Base-by-base conservation (phyloP, 2,329 filamentous ascomycete genomes). In the Ascochyta lentis region DNA sequence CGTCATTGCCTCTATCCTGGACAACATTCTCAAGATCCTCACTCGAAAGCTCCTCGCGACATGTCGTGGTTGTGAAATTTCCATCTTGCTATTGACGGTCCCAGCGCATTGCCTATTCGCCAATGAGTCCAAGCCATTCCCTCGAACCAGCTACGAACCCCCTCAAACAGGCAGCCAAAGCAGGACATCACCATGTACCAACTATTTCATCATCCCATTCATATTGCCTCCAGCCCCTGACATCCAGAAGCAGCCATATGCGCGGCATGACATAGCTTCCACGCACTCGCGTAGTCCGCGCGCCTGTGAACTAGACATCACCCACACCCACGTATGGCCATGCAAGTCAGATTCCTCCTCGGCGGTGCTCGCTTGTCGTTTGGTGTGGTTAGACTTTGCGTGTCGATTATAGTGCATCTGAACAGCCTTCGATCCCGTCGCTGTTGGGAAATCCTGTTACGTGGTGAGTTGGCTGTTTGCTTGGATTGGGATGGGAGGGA, bases 221-320 rank as follows among this genome's bases (percentile, higher is more conserved):
- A 19, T 19, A 19, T 49, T 16, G 35, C 45, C 45, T 40, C 35
- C 45, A 49, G 8, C 45, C 35, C 22, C 37, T 15, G 6, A 34
- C 16, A 41, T 34, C 37, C 12, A 49, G 16, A 4, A 45, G 12
- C 34, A 49, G 22, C 46, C 46, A 49, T 41, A 19, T 34, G 29
- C 46, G 37, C 6, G 46, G 46, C 37, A 49, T 40, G 9, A 47
- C 15, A 41, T 40, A 49, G 19, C 46, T 49, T 6, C 16, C 12
- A 5, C 37, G 37, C 6, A 49, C 38, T 12, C 46, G 37, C 10
- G 38, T 49, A 2, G 37, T 49, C n/a, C 37, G 26, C 38, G 34
- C 46, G 37, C 37, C 37, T 10, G 16, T 26, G 13, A 31, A 13
- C 37, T 33, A 22, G 37, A 41, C 1, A 49, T 9, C 37, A 49